Conservation (phyloP, 139 green algal genomes). For the Micromonas pusilla region DNA sequence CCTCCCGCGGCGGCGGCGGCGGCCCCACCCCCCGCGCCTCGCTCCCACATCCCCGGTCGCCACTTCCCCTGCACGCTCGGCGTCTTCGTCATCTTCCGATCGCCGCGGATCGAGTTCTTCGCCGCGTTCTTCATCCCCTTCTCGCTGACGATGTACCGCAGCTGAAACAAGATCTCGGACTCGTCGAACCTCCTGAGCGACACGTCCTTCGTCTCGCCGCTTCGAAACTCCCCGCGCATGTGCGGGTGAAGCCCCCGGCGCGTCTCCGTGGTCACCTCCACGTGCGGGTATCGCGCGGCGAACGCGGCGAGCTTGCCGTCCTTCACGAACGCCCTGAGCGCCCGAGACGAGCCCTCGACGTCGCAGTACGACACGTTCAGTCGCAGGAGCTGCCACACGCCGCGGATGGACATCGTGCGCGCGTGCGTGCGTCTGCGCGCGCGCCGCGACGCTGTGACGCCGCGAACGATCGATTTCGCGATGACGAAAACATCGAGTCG, state of each 20-base stretch:
- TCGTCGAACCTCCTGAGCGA: background rate
- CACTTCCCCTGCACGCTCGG: background rate
- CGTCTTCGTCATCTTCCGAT: background rate
- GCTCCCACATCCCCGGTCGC: background rate
- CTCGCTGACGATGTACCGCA: background rate
- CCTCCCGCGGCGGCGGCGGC: too few species aligned
- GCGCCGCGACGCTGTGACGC: too few species aligned
- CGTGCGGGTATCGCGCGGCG: background rate
- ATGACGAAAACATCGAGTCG: background rate
- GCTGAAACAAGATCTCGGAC: background rate
- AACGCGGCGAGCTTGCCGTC: background rate
- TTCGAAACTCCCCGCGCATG: background rate
- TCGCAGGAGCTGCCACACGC: background rate
- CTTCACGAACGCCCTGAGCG: background rate
- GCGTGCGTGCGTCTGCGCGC: too few species aligned
- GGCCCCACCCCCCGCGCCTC: background rate
- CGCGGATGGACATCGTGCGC: background rate
- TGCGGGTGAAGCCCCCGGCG: background rate
- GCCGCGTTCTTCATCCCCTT: background rate
- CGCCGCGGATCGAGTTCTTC: background rate
- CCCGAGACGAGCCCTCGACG: too few species aligned
- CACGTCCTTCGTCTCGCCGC: background rate
- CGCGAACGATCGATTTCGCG: too few species aligned
- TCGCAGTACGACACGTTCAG: background rate
- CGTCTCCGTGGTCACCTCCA: background rate